phyloP scores from a whole-genome alignment of 148 eudicot genomes.

The Linanthus parryae region DNA sequence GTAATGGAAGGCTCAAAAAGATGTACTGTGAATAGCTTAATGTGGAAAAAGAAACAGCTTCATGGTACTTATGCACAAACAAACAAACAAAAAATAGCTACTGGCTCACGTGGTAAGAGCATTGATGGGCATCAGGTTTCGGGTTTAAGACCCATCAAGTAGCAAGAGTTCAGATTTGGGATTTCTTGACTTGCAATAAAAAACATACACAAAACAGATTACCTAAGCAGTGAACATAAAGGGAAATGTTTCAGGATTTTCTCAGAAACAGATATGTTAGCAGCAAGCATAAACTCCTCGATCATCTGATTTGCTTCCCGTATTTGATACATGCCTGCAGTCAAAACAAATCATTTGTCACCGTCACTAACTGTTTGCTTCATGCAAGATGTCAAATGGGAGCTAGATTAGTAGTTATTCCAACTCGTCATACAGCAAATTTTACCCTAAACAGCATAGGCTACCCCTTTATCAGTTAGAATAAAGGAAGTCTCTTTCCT shows the following conservation, averaged over 20 bases:
- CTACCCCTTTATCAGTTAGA: background rate
- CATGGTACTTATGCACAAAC: background rate
- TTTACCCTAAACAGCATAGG: no score
- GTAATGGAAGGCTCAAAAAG: background rate
- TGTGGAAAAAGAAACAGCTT: slow-evolving; percentile 9
- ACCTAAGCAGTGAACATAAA: slow-evolving; percentile 75
- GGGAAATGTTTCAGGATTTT: slow-evolving; percentile 78
- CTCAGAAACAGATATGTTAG: slow-evolving; percentile 89
- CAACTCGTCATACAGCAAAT: no score
- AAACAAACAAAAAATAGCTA: background rate
- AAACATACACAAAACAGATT: background rate
- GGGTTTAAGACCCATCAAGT: no score
- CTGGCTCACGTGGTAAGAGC: no score
- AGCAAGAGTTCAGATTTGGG: no score
- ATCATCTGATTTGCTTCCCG: slow-evolving; percentile 99
- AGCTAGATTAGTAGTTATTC: no score
- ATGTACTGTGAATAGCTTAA: no score
- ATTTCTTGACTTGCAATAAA: no score
- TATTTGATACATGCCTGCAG: slow-evolving; percentile 96
- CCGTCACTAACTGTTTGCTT: no score
- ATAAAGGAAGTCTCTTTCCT: background rate
- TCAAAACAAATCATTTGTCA: background rate
- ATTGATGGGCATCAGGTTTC: no score
- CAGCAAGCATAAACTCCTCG: slow-evolving; percentile 99
- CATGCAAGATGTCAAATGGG: no score